Percentiles rank a stretch among this genome's conserved stretches.
phyloP scores from a whole-genome alignment of 2,329 filamentous ascomycete species.

The Eutypella sp. region DNA sequence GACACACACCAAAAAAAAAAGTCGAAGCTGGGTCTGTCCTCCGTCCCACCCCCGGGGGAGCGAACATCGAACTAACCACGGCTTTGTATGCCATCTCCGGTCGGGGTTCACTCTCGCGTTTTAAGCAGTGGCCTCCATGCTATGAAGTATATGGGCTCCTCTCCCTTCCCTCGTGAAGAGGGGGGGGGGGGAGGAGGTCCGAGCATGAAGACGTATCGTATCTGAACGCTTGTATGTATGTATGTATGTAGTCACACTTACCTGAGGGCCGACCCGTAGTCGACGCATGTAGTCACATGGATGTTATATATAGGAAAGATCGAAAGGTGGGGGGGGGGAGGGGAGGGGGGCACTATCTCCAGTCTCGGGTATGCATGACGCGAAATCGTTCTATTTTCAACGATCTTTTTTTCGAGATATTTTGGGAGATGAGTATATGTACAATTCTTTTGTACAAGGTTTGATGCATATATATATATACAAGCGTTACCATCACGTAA shows the following conservation, averaged over 20 bases:
- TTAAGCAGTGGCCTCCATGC: slow-evolving; percentile 54
- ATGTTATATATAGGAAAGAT: too few relatives aligned
- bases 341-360: neutral
- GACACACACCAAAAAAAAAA: too few relatives aligned
- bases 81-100: slow-evolving; percentile 16
- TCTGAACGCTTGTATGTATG: slow-evolving; percentile 46
- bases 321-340: neutral
- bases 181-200: slow-evolving; percentile 25
- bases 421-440: slow-evolving; percentile 34
- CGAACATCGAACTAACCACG: slow-evolving; percentile 17
- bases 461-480: slow-evolving; percentile 16
- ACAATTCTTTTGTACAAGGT: slow-evolving; percentile 30
- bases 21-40: slow-evolving; percentile 13
- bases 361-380: neutral
- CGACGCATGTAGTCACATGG: too few relatives aligned
- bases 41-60: slow-evolving; percentile 11
- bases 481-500: slow-evolving; percentile 3
- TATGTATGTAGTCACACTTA: neutral
- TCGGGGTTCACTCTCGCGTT: slow-evolving; percentile 50
- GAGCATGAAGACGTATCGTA: slow-evolving; percentile 59
- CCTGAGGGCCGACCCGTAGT: too few relatives aligned
- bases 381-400: slow-evolving; percentile 1
- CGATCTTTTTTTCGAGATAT: slow-evolving; percentile 14
- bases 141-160: slow-evolving; percentile 30
- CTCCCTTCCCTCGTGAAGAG: too few relatives aligned